phyloP scores from a whole-genome alignment of 768 basidiomycete species.

The Leccinum rimulosum region DNA sequence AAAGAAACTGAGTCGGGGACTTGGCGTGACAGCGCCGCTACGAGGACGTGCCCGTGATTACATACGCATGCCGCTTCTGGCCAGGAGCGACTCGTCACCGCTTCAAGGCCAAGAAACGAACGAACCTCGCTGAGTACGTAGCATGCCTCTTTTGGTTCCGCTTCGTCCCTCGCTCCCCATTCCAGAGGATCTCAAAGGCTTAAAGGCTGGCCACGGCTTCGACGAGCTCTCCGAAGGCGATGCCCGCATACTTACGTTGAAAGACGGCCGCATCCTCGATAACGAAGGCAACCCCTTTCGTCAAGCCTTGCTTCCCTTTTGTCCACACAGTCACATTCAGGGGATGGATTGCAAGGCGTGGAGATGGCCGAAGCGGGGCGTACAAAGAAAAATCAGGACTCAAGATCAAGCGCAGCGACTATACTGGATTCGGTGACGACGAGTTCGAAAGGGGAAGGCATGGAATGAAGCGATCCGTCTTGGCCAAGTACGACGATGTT shows the following conservation, averaged over 20 bases:
- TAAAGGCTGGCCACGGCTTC: slow-evolving; percentile 96
- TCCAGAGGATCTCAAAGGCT: slow-evolving; percentile 83
- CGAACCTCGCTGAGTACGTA: slow-evolving; percentile 48
- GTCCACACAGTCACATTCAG: slow-evolving; percentile 37
- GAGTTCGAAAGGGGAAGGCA: slow-evolving; percentile 77
- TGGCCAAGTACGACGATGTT: slow-evolving; percentile 91
- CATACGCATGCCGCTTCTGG: too few relatives aligned
- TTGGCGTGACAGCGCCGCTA: too few relatives aligned
- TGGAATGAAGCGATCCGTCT: slow-evolving; percentile 75
- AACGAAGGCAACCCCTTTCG: slow-evolving; percentile 53
- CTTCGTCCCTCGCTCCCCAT: not conserved
- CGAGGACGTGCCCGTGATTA: too few relatives aligned
- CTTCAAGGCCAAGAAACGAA: too few relatives aligned
- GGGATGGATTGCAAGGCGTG: slow-evolving; percentile 97
- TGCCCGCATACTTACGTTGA: slow-evolving; percentile 93
- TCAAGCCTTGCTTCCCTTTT: not conserved
- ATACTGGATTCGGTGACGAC: slow-evolving; percentile 96
- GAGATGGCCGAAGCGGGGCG: slow-evolving; percentile 90
- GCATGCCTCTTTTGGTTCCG: not conserved
- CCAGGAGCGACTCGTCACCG: too few relatives aligned
- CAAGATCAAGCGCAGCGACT: slow-evolving; percentile 87
- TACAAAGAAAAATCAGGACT: slow-evolving; percentile 76
- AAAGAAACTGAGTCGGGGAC: too few relatives aligned
- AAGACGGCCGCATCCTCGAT: slow-evolving; percentile 62
- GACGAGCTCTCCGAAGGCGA: slow-evolving; percentile 92